Conservation (phyloP, 2,329 filamentous ascomycete genomes). For the Dendryphion nanum region DNA sequence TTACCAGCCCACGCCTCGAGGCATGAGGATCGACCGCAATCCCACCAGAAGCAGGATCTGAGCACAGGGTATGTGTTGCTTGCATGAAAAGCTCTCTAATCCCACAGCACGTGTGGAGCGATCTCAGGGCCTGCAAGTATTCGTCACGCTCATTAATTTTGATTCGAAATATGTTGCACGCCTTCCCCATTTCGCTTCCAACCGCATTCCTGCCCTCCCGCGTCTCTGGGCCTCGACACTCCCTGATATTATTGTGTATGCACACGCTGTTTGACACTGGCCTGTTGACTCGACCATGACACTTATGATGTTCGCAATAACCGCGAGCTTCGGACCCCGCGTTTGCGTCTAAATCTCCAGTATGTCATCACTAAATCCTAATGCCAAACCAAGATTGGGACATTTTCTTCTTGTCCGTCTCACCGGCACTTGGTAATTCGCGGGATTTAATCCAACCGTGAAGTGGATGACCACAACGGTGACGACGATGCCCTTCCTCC, state of each 20-base stretch:
- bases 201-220: conserved; percentile 2
- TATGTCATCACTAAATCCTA: neutral
- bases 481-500: neutral
- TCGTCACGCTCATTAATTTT: conserved; percentile 19
- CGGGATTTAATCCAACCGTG: too few relatives aligned
- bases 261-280: too few relatives aligned
- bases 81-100: conserved; percentile 15
- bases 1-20: conserved; percentile 15
- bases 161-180: conserved; percentile 12
- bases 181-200: conserved; percentile 8
- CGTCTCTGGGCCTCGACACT: too few relatives aligned
- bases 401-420: too few relatives aligned
- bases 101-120: conserved; percentile 16
- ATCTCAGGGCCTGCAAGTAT: conserved; percentile 10
- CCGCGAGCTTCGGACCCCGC: too few relatives aligned
- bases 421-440: too few relatives aligned
- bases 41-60: conserved; percentile 24
- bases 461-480: neutral
- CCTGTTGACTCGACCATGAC: too few relatives aligned
- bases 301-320: too few relatives aligned
- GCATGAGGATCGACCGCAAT: conserved; percentile 21
- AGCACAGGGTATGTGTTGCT: conserved; percentile 5
- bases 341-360: neutral
- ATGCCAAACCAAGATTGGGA: too few relatives aligned
- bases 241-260: too few relatives aligned